phyloP scores from a whole-genome alignment of 148 eudicot species.

The Camellia lanceoleosa region DNA sequence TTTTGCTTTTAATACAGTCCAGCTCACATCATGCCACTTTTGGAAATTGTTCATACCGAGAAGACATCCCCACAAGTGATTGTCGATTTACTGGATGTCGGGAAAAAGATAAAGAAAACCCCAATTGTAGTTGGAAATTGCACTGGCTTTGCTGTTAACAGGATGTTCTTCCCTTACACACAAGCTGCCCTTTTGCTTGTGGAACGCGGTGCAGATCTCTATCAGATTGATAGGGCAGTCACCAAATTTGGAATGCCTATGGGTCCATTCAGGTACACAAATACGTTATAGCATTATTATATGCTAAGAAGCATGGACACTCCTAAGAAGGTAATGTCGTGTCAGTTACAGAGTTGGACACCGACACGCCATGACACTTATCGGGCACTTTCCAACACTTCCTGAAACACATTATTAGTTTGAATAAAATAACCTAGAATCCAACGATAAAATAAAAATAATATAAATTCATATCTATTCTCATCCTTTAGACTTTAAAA shows the following conservation, averaged over 20 bases:
- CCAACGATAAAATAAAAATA: too few relatives aligned
- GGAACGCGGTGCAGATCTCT: constrained; percentile 73
- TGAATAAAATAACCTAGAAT: too few relatives aligned
- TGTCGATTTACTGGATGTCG: constrained; percentile 77
- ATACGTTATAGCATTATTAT: neutral
- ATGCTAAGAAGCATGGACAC: too few relatives aligned
- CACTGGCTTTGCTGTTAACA: constrained; percentile 97
- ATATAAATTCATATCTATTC: too few relatives aligned
- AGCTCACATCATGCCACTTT: constrained; percentile 95
- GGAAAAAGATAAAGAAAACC: constrained; percentile 86
- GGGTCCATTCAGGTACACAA: constrained; percentile 86
- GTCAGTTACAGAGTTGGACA: too few relatives aligned
- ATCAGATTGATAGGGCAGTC: constrained; percentile 69
- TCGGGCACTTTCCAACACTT: too few relatives aligned
- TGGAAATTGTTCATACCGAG: constrained; percentile 90
- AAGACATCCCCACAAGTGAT: constrained; percentile 90
- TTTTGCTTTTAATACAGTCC: constrained; percentile 54
- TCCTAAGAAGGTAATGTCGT: too few relatives aligned
- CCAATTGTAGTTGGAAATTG: constrained; percentile 95
- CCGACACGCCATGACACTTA: too few relatives aligned
- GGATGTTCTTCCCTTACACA: constrained; percentile 90
- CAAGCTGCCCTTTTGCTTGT: constrained; percentile 85
- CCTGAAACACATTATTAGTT: too few relatives aligned
- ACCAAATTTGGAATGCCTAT: constrained; percentile 96
- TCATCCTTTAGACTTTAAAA: too few relatives aligned